Evolutionary conservation across 306 rosid species (phyloP), one percentile per base, ranked within the genome.

Genomic region (Quercus agrifolia): DNA sequence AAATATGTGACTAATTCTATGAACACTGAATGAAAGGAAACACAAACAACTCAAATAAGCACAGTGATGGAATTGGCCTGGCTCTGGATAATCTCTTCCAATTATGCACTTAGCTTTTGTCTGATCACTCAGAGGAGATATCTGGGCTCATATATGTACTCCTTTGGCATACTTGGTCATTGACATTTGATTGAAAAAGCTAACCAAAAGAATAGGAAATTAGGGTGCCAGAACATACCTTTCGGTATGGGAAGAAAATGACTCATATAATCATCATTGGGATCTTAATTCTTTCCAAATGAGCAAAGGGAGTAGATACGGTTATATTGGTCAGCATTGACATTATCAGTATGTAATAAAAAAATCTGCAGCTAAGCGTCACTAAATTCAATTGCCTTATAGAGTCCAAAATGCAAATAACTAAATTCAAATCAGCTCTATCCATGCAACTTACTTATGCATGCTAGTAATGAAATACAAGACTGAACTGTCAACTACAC

Each of bases 101-200:
- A 94, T 84, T 74, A 91, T 83, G 88, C 97, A 94, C 70, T 91
- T 92, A 44, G 97, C 95, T 86, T 91, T 92, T 61, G 83, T 91
- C 77, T 94, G 99, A 74, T 92, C 81, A 82, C 92, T 88, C 73
- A 77, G 75, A 85, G 97, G 99, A 85, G 99, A 97, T 20, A 88
- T 91, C 99, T 97, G 91, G 99, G 99, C 82, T 92, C 97, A 80
- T 92, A 94, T 59, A 91, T 92, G 90, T 90, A 94, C 82, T 86
- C 86, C 88, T 76, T 91, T 10, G 99, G 99, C 97, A 94, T 94
- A 82, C 90, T 97, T 94, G 79, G 31, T 70, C 57, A 67, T n/a
- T 74, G 20, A 82, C 4, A 21, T 74, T 78, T 62, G 76, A 75
- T 59, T 81, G 76, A 76, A 71, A 69, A 35, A 74, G 74, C 52